phyloP scores from a whole-genome alignment of 768 basidiomycete genomes.

The Dendrothele bispora region DNA sequence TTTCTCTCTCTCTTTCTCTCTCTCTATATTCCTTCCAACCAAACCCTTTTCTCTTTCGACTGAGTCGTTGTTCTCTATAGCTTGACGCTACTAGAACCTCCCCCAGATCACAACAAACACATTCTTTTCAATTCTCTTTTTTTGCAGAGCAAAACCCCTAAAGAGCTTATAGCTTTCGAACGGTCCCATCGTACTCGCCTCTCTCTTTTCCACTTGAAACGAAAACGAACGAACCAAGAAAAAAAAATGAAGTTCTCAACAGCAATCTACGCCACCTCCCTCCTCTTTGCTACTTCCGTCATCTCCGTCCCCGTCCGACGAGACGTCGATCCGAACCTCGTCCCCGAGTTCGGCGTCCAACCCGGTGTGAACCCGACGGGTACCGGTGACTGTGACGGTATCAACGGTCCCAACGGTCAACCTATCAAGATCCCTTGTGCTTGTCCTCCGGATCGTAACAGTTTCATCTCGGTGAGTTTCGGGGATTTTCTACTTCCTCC shows the following conservation, averaged over 20 bases:
- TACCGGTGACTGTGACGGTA: constrained; percentile 58
- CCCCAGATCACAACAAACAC: constrained; percentile 2
- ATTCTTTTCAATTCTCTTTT: not conserved
- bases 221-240: constrained; percentile 3
- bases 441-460: constrained; percentile 58
- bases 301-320: constrained; percentile 42
- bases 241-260: constrained; percentile 34
- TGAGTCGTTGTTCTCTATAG: not conserved
- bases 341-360: constrained; percentile 59
- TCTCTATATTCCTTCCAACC: not conserved
- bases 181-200: too few relatives aligned
- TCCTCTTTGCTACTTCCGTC: constrained; percentile 35
- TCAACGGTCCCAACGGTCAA: constrained; percentile 53
- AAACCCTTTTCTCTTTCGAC: too few relatives aligned
- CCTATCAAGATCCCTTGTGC: constrained; percentile 62
- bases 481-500: constrained; percentile 1
- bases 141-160: too few relatives aligned
- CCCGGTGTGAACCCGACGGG: constrained; percentile 64
- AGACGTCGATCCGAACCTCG: constrained; percentile 44
- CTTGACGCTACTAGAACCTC: constrained; percentile 3
- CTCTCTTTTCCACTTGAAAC: too few relatives aligned
- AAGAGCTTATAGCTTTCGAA: too few relatives aligned
- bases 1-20: not conserved
- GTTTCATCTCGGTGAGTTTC: constrained; percentile 52
- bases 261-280: constrained; percentile 26